These are phyloP conservation scores for Fusarium pseudocircinatum DNA, from an alignment of 2,329 filamentous ascomycete genomes.

Conservation along the genomic window DNA sequence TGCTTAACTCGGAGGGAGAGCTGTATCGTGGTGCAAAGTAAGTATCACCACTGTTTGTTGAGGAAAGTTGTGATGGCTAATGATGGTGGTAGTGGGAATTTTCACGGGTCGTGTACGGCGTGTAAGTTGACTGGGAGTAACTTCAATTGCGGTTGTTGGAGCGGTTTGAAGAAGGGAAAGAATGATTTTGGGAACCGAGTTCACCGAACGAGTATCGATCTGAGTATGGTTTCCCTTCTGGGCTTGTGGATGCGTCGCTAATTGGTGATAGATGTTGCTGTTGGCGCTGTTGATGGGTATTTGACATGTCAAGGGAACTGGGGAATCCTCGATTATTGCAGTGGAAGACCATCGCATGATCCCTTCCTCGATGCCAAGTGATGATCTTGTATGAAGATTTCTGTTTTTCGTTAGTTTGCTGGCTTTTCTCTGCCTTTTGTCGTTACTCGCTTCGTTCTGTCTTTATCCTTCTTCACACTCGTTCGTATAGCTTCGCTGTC, in stretches of 20 bases:
- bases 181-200: neutral
- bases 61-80: neutral
- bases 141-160: slow-evolving; percentile 25
- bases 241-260: neutral
- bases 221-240: neutral
- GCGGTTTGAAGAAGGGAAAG: neutral
- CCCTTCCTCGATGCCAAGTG: neutral
- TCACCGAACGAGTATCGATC: slow-evolving; percentile 5
- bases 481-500: neutral
- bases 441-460: neutral
- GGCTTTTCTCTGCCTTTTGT: rapidly evolving
- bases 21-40: slow-evolving; percentile 4
- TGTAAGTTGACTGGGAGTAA: slow-evolving; percentile 1
- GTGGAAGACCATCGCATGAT: slow-evolving; percentile 8
- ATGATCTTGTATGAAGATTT: neutral
- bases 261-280: slow-evolving; percentile 9
- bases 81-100: slow-evolving; percentile 17
- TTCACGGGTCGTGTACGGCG: slow-evolving; percentile 21
- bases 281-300: slow-evolving; percentile 22
- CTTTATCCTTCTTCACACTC: slow-evolving; percentile 1
- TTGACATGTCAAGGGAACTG: slow-evolving; percentile 16
- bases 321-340: slow-evolving; percentile 21
- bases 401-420: neutral
- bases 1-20: slow-evolving; percentile 23
- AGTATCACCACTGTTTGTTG: neutral